Conservation (phyloP, 139 green algal genomes). For the Raphidocelis subcapitata region DNA sequence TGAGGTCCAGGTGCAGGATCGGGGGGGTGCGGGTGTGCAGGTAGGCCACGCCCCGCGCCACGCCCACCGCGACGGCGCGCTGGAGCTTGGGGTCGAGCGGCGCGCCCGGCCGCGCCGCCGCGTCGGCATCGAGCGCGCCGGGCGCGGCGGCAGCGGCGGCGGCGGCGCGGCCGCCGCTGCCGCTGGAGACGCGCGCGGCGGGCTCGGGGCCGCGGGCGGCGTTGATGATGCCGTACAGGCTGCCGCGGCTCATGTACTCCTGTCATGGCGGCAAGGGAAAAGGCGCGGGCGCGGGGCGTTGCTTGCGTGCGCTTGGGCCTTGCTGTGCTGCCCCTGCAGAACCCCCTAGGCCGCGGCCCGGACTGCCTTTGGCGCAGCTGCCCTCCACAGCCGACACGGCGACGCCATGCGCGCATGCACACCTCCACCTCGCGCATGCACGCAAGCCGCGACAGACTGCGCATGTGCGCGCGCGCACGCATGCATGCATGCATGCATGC, state of each 20-base stretch:
- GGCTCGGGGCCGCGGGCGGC: not conserved
- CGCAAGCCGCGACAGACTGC: constrained; percentile 16
- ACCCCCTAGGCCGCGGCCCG: too few relatives aligned
- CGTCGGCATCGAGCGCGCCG: not conserved
- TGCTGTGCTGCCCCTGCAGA: too few relatives aligned
- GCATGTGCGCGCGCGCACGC: constrained; percentile 13
- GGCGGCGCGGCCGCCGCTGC: not conserved
- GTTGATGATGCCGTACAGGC: constrained; percentile 25
- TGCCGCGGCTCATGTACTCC: constrained; percentile 49
- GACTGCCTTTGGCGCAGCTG: too few relatives aligned
- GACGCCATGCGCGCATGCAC: too few relatives aligned
- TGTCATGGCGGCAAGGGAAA: not conserved
- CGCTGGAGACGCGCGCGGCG: too few relatives aligned
- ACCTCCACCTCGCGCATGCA: not conserved
- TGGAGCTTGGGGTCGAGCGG: constrained; percentile 37
- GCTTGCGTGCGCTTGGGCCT: too few relatives aligned
- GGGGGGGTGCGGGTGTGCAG: constrained; percentile 76
- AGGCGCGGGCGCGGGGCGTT: too few relatives aligned
- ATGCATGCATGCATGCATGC: too few relatives aligned
- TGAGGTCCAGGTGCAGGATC: constrained; percentile 86
- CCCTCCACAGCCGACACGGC: too few relatives aligned
- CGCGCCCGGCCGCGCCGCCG: not conserved
- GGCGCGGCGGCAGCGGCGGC: not conserved
- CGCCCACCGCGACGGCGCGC: constrained; percentile 49
- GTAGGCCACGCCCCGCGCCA: constrained; percentile 75